phyloP scores from a whole-genome alignment of 306 rosid genomes.

The Vigna nakashimae region DNA sequence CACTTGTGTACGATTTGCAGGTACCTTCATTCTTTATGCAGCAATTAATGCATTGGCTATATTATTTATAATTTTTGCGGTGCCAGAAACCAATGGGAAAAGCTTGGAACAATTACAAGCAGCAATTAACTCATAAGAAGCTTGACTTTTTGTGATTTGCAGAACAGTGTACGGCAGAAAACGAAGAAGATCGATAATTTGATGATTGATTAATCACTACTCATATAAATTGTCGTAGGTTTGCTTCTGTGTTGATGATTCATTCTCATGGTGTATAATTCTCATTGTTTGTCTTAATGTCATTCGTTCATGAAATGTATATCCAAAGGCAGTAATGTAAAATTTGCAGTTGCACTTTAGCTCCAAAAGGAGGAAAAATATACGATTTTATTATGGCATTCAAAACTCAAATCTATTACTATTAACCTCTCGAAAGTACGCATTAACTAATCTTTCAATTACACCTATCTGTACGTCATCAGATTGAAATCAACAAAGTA shows the following conservation, averaged over 20 bases:
- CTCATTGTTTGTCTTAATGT: conserved; percentile 5
- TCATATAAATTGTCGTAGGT: neutral
- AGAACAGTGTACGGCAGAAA: neutral
- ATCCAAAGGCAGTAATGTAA: conserved; percentile 4
- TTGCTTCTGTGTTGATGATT: conserved; percentile 30
- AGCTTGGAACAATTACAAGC: conserved; percentile 93
- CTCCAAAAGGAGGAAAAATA: neutral
- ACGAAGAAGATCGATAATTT: neutral
- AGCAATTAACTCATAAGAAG: conserved; percentile 60
- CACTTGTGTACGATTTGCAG: conserved; percentile 55
- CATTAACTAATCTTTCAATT: conserved; percentile 18
- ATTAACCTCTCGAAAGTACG: neutral
- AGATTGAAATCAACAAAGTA: neutral
- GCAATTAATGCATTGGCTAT: conserved; percentile 73
- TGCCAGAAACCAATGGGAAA: conserved; percentile 94
- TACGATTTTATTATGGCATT: neutral
- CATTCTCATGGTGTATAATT: neutral
- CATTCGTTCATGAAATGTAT: conserved; percentile 3
- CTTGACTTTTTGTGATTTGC: neutral
- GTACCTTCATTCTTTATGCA: conserved; percentile 82
- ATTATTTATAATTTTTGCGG: conserved; percentile 63
- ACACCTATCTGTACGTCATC: conserved; percentile 13
- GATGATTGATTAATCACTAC: conserved; percentile 20
- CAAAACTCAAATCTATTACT: neutral
- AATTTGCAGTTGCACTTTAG: conserved; percentile 1